These are phyloP conservation scores for Metschnikowia bowlesiae DNA, from an alignment of 805 yeast species.

Conservation along the genomic window DNA sequence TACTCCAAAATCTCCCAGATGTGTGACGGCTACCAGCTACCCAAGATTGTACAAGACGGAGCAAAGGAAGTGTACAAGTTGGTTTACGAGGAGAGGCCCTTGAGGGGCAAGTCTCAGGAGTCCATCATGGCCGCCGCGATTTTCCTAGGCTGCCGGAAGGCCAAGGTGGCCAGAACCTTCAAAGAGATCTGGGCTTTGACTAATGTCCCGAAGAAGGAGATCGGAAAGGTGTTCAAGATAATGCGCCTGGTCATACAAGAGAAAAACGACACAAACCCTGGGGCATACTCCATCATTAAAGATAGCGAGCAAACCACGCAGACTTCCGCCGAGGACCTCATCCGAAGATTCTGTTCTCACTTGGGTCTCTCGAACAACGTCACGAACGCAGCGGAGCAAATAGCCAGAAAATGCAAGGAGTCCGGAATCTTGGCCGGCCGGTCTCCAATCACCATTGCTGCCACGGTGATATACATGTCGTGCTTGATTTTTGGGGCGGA, in stretches of 20 bases:
- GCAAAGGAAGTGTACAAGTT: conserved; percentile 94
- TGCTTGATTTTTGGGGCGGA: conserved; percentile 80
- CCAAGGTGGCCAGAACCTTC: conserved; percentile 89
- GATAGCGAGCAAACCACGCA: conserved; percentile 67
- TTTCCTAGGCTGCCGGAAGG: conserved; percentile 89
- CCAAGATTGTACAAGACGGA: conserved; percentile 93
- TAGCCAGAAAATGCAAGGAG: conserved; percentile 85
- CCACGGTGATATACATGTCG: conserved; percentile 94
- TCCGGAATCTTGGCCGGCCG: conserved; percentile 96
- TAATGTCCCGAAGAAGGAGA: conserved; percentile 88
- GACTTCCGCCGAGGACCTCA: conserved; percentile 89
- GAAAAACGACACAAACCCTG: conserved; percentile 51
- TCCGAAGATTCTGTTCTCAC: conserved; percentile 93
- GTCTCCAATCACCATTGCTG: conserved; percentile 96
- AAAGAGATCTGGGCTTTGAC: conserved; percentile 95
- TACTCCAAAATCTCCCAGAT: conserved; percentile 90
- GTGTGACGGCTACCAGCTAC: conserved; percentile 95
- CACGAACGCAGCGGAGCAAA: conserved; percentile 87
- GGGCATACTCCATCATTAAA: conserved; percentile 35
- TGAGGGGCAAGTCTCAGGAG: conserved; percentile 89
- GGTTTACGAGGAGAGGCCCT: conserved; percentile 78
- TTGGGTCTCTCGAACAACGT: conserved; percentile 81
- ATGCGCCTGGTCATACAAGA: conserved; percentile 59
- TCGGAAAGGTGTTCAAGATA: conserved; percentile 84
- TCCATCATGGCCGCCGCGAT: conserved; percentile 96